Conservation (phyloP, 78 protist species). For the Corallochytrium limacisporum region DNA sequence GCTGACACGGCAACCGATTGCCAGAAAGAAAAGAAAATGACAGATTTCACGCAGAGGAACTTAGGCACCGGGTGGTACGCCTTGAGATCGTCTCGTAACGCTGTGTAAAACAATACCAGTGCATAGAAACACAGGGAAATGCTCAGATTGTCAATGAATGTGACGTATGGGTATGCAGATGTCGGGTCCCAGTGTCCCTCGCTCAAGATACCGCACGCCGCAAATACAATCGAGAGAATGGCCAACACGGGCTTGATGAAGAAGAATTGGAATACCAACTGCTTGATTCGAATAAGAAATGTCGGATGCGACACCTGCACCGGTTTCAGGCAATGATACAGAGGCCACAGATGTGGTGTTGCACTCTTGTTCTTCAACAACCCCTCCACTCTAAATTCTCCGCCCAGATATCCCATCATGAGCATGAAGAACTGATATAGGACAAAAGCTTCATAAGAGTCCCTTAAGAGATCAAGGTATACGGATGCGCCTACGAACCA, state of each 20-base stretch:
- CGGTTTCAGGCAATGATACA: not conserved
- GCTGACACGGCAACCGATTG: conserved; percentile 1
- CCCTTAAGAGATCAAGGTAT: conserved; percentile 21
- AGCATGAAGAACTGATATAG: conserved; percentile 29
- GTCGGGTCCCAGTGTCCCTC: conserved; percentile 1
- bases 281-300: not conserved
- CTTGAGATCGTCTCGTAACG: not conserved
- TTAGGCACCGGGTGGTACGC: conserved; percentile 20
- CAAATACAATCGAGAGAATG: not conserved
- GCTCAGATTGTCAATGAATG: not conserved
- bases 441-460: conserved; percentile 33
- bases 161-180: not conserved
- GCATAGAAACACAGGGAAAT: not conserved
- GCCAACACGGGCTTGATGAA: conserved; percentile 18
- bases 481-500: not conserved
- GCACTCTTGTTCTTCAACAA: no score
- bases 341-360: no score
- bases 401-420: no score
- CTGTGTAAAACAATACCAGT: conserved; percentile 18
- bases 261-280: conserved; percentile 18
- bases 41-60: conserved; percentile 38
- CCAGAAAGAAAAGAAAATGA: conserved; percentile 43
- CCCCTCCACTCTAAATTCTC: no score
- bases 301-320: not conserved
- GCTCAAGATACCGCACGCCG: not conserved